Base-by-base conservation (phyloP, 768 basidiomycete species). In the Macrolepiota fuliginosa region DNA sequence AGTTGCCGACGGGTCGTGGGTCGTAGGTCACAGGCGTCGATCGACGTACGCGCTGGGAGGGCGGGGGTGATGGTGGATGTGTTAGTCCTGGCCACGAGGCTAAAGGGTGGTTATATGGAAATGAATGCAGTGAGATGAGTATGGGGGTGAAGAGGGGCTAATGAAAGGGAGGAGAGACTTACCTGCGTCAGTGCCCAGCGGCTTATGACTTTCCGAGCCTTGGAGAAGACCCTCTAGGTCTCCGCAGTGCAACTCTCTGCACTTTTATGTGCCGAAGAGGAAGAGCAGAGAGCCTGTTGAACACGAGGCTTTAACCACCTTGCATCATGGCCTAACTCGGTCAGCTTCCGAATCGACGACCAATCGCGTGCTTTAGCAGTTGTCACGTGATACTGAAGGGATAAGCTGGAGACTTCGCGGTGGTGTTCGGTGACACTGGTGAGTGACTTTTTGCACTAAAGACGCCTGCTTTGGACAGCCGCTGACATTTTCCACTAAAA, bases 291-390 rank as follows among this genome's bases (percentile, higher is more conserved):
- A 36, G 37, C 53, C 54, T 45, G 55, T 64, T 53, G 53, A 55
- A 47, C 63, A 64, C 63, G 63, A 64, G 63, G 63, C 63, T 56
- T 32, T 64, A 56, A 51, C 46, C 47, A 51, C 60, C 49, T 51
- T 61, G 53, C 60, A 61, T 61, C 53, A 61, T 54, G 52, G 53
- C 53, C 45, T 39, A 49, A 61, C 52, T 42, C 58, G 52, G 58
- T 60, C 58, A 60, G 58, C 58, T 59, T 59, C 58, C 50, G 51
- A 19, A 49, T 4, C 17, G 42, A 49, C 42, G 47, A 53, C 60
- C 60, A 61, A 61, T 61, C 17, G 60, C 53, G 19, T 54, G 22
- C 24, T 10, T 32, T 27, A 22, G 42, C n/a, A 4, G 11, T 4
- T 11, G 19, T 61, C 60, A 61, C 60, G 60, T 61, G 60, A 61